These are phyloP conservation scores for Gossypium schwendimanii DNA, from an alignment of 441 rosid genomes.

Conservation along the genomic window DNA sequence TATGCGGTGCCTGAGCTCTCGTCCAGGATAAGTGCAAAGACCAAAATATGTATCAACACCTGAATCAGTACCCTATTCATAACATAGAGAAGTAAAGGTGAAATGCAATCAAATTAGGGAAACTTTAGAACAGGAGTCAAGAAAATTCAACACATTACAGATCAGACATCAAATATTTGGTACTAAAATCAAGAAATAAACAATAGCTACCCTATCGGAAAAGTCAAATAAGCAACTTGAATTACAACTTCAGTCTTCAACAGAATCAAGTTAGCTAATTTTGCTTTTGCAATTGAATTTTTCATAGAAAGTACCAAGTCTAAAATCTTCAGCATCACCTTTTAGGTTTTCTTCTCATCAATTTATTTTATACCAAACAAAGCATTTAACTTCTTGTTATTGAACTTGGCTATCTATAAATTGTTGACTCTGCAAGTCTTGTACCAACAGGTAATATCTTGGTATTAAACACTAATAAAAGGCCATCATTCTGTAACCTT, in stretches of 20 bases:
- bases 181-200: neutral
- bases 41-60: slow-evolving; percentile 93
- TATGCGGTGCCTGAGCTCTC: slow-evolving; percentile 70
- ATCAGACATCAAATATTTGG: neutral
- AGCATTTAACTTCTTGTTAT: neutral
- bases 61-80: slow-evolving; percentile 62
- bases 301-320: neutral
- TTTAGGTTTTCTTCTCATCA: neutral
- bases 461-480: neutral
- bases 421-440: neutral
- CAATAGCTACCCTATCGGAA: neutral
- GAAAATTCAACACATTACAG: neutral
- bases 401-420: neutral
- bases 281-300: neutral
- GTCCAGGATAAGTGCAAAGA: slow-evolving; percentile 79
- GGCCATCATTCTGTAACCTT: neutral
- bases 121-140: slow-evolving; percentile 1
- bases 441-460: neutral
- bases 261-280: neutral
- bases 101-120: neutral
- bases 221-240: neutral
- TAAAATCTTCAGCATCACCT: neutral
- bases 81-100: neutral
- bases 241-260: neutral
- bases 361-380: neutral